These are phyloP conservation scores for Trebouxia sp. DNA, from an alignment of 139 green algal genomes.

Conservation along the genomic window DNA sequence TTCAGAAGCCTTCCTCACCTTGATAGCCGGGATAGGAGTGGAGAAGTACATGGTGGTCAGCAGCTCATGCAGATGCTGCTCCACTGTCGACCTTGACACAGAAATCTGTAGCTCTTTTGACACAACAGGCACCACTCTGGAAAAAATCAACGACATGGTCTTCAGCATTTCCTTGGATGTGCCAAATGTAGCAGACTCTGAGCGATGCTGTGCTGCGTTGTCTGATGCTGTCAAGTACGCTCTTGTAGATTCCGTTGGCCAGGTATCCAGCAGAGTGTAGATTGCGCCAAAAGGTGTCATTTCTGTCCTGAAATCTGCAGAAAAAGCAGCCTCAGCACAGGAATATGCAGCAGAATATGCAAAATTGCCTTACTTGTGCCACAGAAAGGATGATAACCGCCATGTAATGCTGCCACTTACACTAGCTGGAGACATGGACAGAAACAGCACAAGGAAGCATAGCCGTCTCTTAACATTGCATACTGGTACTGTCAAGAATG, in stretches of 20 bases:
- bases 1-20: too few species aligned
- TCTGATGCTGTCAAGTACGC: not conserved
- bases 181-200: not conserved
- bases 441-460: too few species aligned
- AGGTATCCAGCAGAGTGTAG: not conserved
- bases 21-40: constrained; percentile 11
- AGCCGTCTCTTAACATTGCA: too few species aligned
- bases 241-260: not conserved
- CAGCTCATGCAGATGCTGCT: constrained; percentile 13
- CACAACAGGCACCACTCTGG: not conserved
- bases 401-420: too few species aligned
- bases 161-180: constrained; percentile 9
- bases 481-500: too few species aligned
- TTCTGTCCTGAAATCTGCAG: not conserved
- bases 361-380: too few species aligned
- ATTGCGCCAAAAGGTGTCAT: constrained; percentile 3
- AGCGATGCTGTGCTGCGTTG: not conserved
- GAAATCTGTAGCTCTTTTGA: not conserved
- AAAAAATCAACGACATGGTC: not conserved
- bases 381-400: too few species aligned
- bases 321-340: not conserved
- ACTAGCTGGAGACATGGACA: too few species aligned
- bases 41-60: constrained; percentile 1
- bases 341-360: not conserved
- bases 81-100: not conserved